phyloP scores from a whole-genome alignment of 2,329 filamentous ascomycete species.

The Cadophora sp. region DNA sequence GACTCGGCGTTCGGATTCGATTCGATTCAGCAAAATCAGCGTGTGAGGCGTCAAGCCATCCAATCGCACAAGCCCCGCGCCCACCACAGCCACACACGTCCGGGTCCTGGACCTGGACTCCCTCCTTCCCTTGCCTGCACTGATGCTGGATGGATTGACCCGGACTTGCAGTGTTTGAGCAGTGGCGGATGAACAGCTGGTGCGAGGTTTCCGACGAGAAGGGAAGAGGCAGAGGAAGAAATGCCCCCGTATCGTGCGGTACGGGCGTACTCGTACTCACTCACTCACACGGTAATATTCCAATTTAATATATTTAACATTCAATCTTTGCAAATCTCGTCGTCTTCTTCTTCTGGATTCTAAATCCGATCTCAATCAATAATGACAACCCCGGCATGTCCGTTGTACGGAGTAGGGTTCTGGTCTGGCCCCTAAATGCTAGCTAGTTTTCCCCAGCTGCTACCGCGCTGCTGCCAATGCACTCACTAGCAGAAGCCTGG shows the following conservation, averaged over 20 bases:
- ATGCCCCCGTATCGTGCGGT: not conserved
- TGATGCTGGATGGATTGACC: too few relatives aligned
- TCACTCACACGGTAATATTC: not conserved
- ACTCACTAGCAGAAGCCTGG: too few relatives aligned
- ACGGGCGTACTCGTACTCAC: not conserved
- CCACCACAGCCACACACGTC: too few relatives aligned
- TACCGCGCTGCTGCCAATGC: not conserved
- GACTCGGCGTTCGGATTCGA: not conserved
- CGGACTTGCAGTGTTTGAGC: not conserved
- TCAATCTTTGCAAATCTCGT: not conserved
- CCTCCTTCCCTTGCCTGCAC: not conserved
- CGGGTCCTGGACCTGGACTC: not conserved
- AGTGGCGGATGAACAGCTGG: not conserved
- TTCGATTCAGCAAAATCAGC: not conserved
- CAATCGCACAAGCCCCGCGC: not conserved
- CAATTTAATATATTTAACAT: too few relatives aligned
- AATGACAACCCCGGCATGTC: not conserved
- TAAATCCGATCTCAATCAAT: not conserved
- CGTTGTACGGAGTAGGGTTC: not conserved
- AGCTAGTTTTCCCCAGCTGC: too few relatives aligned
- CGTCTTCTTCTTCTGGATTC: not conserved
- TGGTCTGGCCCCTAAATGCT: too few relatives aligned
- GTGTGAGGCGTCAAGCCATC: not conserved
- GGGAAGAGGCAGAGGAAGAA: not conserved
- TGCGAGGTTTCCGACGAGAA: too few relatives aligned